These are phyloP conservation scores for Termitomyces sp. DNA, from an alignment of 768 basidiomycete genomes.

Conservation along the genomic window DNA sequence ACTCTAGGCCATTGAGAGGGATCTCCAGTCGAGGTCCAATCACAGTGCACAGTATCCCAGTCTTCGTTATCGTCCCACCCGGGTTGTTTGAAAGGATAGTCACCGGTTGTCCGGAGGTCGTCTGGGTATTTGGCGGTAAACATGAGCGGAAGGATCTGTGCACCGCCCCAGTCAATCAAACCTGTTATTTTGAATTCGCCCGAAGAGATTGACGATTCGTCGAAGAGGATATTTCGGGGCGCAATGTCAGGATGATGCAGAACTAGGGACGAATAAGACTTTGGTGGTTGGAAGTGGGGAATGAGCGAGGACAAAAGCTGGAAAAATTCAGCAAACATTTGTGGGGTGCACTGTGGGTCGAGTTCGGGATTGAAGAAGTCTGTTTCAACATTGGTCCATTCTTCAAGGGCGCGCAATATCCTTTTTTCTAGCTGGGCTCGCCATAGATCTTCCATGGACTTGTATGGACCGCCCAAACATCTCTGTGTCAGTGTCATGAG, in stretches of 20 bases:
- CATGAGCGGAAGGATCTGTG: neutral
- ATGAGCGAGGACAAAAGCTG: neutral
- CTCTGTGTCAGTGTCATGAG: too few relatives aligned
- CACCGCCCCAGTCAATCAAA: neutral
- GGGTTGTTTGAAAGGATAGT: neutral
- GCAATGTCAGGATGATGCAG: neutral
- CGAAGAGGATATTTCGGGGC: neutral
- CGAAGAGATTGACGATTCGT: neutral
- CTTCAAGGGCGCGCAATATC: too few relatives aligned
- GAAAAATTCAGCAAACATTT: neutral
- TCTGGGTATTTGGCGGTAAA: neutral
- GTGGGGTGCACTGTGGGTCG: neutral
- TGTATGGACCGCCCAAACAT: too few relatives aligned
- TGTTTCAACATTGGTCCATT: too few relatives aligned
- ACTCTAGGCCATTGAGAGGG: neutral
- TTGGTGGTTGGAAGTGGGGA: neutral
- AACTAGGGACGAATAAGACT: neutral
- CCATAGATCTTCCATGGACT: too few relatives aligned
- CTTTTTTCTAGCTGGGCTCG: too few relatives aligned
- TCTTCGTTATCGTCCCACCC: neutral
- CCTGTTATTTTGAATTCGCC: neutral
- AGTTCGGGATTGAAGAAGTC: too few relatives aligned
- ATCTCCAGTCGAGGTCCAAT: neutral
- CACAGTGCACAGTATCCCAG: neutral
- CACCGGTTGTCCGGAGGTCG: neutral